These are phyloP conservation scores for Rhizomucor miehei DNA, from an alignment of 371 early-diverging fungal genomes.

Conservation along the genomic window DNA sequence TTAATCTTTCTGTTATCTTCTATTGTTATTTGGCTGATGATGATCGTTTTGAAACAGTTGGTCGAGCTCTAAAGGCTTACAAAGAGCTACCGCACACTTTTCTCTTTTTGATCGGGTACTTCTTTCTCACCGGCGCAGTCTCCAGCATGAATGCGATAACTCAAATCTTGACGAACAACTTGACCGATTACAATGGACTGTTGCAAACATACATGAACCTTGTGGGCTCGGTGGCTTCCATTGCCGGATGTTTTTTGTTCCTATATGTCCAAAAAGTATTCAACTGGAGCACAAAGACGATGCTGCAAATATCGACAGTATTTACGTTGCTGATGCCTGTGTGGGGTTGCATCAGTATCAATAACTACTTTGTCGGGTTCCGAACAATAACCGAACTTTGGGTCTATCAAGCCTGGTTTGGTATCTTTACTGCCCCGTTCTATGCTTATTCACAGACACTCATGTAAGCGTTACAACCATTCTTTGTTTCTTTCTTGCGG, in stretches of 20 bases:
- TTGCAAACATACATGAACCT: slow-evolving; percentile 28
- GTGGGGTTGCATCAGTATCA: slow-evolving; percentile 42
- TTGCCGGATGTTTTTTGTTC: slow-evolving; percentile 37
- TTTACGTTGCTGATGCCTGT: slow-evolving; percentile 24
- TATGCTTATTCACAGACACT: slow-evolving; percentile 33
- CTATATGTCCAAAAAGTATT: slow-evolving; percentile 31
- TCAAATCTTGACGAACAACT: slow-evolving; percentile 26
- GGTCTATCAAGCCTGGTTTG: slow-evolving; percentile 37
- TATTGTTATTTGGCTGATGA: no score
- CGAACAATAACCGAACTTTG: slow-evolving; percentile 34
- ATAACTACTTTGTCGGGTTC: slow-evolving; percentile 20
- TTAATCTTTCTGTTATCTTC: neutral
- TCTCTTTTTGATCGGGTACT: slow-evolving; percentile 33
- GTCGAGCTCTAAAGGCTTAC: slow-evolving; percentile 34
- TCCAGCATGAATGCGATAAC: slow-evolving; percentile 34
- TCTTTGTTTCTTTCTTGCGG: neutral
- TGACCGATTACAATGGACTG: slow-evolving; percentile 31
- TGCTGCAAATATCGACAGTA: slow-evolving; percentile 25
- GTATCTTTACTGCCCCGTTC: slow-evolving; percentile 41
- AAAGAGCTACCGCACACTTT: slow-evolving; percentile 42
- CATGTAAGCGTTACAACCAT: slow-evolving; percentile 24
- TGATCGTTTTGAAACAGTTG: no score
- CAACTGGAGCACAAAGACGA: slow-evolving; percentile 27
- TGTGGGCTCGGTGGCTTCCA: slow-evolving; percentile 29
- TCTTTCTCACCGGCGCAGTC: slow-evolving; percentile 44